Evolutionary conservation across 192 early-diverging fungal genomes (phyloP).

Genomic region (Backusella morwellensis): DNA sequence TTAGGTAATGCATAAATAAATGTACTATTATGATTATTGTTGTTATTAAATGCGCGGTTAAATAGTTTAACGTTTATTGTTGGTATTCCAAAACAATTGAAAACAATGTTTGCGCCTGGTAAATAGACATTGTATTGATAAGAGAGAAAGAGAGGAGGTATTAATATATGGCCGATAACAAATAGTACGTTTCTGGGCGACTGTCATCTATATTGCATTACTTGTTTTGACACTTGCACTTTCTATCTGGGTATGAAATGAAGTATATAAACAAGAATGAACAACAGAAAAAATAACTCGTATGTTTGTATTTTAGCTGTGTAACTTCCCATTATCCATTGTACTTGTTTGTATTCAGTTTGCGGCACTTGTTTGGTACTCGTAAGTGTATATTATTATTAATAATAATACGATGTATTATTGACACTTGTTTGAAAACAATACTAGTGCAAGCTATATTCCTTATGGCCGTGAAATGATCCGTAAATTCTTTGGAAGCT

Average conservation of each 20-base stretch:
- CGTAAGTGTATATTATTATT: slow-evolving; percentile 33
- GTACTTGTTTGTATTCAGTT: slow-evolving; percentile 85
- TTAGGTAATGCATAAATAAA: slow-evolving; percentile 43
- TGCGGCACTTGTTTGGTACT: slow-evolving; percentile 85
- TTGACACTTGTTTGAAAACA: slow-evolving; percentile 21
- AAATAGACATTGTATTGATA: background rate
- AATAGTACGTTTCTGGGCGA: slow-evolving; percentile 21
- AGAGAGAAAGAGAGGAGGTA: background rate
- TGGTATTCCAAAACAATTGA: slow-evolving; percentile 83
- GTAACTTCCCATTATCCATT: slow-evolving; percentile 67
- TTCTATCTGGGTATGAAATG: slow-evolving; percentile 23
- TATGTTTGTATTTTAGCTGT: slow-evolving; percentile 31
- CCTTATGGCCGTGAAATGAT: slow-evolving; percentile 74
- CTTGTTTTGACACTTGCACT: slow-evolving; percentile 43
- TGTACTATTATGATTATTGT: background rate
- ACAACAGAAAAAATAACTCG: background rate
- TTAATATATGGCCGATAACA: background rate
- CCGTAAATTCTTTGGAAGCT: slow-evolving; percentile 35
- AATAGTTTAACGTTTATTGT: slow-evolving; percentile 86
- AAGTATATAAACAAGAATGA: background rate
- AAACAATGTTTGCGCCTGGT: slow-evolving; percentile 77
- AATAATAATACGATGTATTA: background rate
- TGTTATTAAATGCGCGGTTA: background rate
- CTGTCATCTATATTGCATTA: slow-evolving; percentile 33
- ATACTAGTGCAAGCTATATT: slow-evolving; percentile 77